Evolutionary conservation across 768 basidiomycete genomes (phyloP), one percentile per base, ranked within the genome.

Genomic region (Mycena rosella): DNA sequence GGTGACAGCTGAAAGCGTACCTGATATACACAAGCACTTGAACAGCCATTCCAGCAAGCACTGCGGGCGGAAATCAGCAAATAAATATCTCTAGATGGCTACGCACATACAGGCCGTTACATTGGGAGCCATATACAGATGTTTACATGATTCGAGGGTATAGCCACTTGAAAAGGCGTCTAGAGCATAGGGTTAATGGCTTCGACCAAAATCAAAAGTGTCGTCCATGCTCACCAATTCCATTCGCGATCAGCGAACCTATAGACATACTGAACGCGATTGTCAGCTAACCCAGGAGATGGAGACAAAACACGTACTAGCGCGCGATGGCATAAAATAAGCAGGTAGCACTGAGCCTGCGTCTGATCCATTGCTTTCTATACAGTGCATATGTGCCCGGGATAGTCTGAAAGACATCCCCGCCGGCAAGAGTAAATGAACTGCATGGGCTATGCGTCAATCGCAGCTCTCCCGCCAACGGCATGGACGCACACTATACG

Each of bases 291-390:
- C n/a, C 1, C 7, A 13, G n/a, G n/a, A 9, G 8, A 52, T 24
- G 26, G 30, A 36, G 29, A 42, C 29, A 3, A 36, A 54, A 24
- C 34, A 69, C 65, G 45, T 27, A 70, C 69, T 67, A 70, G 20
- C 69, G 69, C 27, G 65, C 65, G 34, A 60, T 38, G 34, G 69
- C 69, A 27, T 58, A 67, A 26, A 63, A 63, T 47, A 66, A 61
- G 48, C 69, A 70, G 9, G 60, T 0, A 15, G 65, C 34, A 42
- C 55, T 67, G 27, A 67, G 44, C 20, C 51, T 58, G 18, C 69
- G 22, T 27, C 42, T 27, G 32, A 13, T 8, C 69, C 65, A 67
- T 44, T 70, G 60, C 47, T 52, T 59, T 45, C 17, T 63, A 57
- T 70, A 70, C 32, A 70, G 18, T n/a, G 1, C 17, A 6, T 4